Conservation (phyloP, 2,329 filamentous ascomycete genomes). For the Trichothecium roseum region DNA sequence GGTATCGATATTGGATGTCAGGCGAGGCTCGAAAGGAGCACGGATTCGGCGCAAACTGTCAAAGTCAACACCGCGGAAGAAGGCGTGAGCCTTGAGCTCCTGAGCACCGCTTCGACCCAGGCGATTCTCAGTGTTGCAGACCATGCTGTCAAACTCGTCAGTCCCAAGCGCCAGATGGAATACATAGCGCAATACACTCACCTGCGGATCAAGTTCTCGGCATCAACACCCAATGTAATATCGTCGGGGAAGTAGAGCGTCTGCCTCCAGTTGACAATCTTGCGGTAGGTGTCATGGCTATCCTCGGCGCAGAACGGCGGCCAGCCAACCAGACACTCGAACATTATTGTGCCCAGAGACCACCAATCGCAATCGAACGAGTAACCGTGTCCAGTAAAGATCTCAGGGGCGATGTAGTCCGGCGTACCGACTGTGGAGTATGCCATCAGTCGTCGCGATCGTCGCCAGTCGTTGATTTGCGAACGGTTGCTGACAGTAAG, state of each 20-base stretch:
- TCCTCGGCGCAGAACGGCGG: slow-evolving; percentile 98
- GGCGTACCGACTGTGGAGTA: slow-evolving; percentile 98
- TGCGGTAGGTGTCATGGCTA: slow-evolving; percentile 93
- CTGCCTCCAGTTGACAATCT: slow-evolving; percentile 97
- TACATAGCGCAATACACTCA: slow-evolving; percentile 30
- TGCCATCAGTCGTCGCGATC: slow-evolving; percentile 88
- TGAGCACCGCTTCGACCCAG: slow-evolving; percentile 78
- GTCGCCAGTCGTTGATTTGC: slow-evolving; percentile 98
- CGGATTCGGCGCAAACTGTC: slow-evolving; percentile 85
- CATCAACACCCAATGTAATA: slow-evolving; percentile 76
- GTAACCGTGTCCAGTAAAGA: slow-evolving; percentile 94
- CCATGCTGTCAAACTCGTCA: slow-evolving; percentile 51
- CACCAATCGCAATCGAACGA: slow-evolving; percentile 98
- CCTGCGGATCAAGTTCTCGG: slow-evolving; percentile 87
- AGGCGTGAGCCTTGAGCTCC: slow-evolving; percentile 87
- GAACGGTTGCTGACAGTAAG: slow-evolving; percentile 94
- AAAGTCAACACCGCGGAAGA: slow-evolving; percentile 96
- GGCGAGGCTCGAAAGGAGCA: slow-evolving; percentile 88
- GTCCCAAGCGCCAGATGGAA: not conserved
- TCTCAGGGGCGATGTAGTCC: slow-evolving; percentile 97
- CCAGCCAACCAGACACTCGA: slow-evolving; percentile 97
- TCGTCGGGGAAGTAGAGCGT: slow-evolving; percentile 96
- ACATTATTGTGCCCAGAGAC: slow-evolving; percentile 98
- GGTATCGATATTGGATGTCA: slow-evolving; percentile 89
- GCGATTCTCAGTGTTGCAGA: slow-evolving; percentile 88